A percentile compares a stretch with the other conserved stretches of the same genome.
Conservation (phyloP, 1,284 basidiomycete species). For the Cronartium quercuum region DNA sequence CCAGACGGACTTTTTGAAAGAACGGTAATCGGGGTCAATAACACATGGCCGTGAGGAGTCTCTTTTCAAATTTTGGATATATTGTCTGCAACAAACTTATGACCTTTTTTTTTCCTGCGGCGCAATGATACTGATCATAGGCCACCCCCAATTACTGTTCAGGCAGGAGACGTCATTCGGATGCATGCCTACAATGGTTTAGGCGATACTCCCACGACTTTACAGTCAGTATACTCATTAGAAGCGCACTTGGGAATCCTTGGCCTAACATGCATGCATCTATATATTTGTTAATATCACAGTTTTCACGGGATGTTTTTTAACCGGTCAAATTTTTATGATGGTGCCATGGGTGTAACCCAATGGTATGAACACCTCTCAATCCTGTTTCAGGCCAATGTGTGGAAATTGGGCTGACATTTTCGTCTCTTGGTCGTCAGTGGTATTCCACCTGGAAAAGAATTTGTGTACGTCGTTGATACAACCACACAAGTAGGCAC, state of each 20-base stretch:
- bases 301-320: constrained; percentile 75
- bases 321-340: constrained; percentile 74
- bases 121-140: neutral
- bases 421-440: constrained; percentile 47
- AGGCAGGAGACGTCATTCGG: constrained; percentile 24
- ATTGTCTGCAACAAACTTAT: neutral
- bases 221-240: constrained; percentile 30
- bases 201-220: constrained; percentile 20
- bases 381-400: neutral
- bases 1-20: constrained; percentile 52
- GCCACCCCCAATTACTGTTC: constrained; percentile 31
- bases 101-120: neutral
- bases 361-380: constrained; percentile 55
- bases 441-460: constrained; percentile 69
- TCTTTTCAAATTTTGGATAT: neutral
- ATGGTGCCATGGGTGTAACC: constrained; percentile 73
- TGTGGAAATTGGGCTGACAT: neutral
- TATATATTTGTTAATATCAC: too few species aligned
- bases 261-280: too few species aligned
- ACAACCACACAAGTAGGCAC: constrained; percentile 72
- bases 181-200: constrained; percentile 36
- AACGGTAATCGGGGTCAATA: constrained; percentile 75
- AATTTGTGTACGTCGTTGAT: constrained; percentile 74
- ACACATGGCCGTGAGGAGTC: constrained; percentile 74
- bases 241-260: too few species aligned